Evolutionary conservation across 495 filamentous ascomycete genomes (phyloP), one percentile per base, ranked within the genome.

Genomic region (Apodospora peruviana): DNA sequence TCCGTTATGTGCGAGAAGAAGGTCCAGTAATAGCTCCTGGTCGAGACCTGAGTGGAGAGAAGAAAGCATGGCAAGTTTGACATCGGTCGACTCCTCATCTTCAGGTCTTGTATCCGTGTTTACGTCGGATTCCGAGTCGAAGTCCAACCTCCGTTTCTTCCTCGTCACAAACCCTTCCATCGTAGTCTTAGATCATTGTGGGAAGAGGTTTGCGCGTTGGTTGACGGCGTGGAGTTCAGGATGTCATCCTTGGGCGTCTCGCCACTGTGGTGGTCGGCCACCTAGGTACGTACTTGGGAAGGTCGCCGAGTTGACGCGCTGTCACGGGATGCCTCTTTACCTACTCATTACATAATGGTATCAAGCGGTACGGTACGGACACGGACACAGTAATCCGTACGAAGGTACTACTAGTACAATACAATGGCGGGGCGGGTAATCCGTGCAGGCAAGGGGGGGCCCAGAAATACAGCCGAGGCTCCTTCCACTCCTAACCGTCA

Each of bases 31-130:
- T 1, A 74, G 65, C 18, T 81, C 76, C 47, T 88, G 80, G 38
- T 82, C 74, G 2, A 82, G 48, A 4, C 69, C 49, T 0, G 87
- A 81, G 54, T 87, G 76, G 2, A 96, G 76, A 0, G 93, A 96
- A 1, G 83, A 73, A 5, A 97, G 75, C 1, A 90, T 76, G 2
- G 90, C 90, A 2, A 97, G 68, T 59, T 96, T 96, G 53, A 93
- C 67, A 57, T 97, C 91, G 0, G 91, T 97, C 3, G 87, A 84
- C 17, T 91, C 86, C 14, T 89, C 66, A 23, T 53, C 59, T 16
- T 68, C 60, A 32, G 1, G 29, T 19, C 16, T 29, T 11, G 32
- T 3, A 10, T 35, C 1, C 12, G 20, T 25, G 21, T 39, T 5
- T 17, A 8, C n/a, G 40, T 42, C 19, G 56, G 50, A 44, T 58